Evolutionary conservation across 2,329 filamentous ascomycete species (phyloP), one percentile per base, ranked within the genome.

Genomic region (Bipolaris oryzae): DNA sequence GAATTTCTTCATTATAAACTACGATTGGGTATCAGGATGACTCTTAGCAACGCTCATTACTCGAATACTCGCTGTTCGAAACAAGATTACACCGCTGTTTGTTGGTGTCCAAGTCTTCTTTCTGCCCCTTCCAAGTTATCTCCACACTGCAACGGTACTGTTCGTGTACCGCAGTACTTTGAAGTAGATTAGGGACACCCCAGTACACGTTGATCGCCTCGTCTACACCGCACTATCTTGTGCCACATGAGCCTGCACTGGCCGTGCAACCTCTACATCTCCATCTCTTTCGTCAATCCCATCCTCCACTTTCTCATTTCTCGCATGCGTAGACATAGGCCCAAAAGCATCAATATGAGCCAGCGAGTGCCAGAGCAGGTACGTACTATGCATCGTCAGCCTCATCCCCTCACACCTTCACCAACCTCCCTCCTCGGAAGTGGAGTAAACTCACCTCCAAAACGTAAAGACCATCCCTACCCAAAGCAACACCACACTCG

Each of bases 401-500:
- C 25, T 10, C 25, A 10, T 10, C 25, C 5, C 10, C 25, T 10
- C 7, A 10, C 5, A 6, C 25, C 25, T 3, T 25, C 5, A 3
- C 7, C 25, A n/a, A n/a, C 6, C 7, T 11, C 34, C 5, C 10
- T 7, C 6, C 1, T 25, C 23, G 6, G 23, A 25, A 25, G 23
- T 25, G 23, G 23, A 7, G 23, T 25, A 25, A 25, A 25, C 60
- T 43, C 60, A 81, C 79, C 79, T 81, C 5, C 77, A 77, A 53
- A 83, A 75, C 0, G 82, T 81, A 15, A 75, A 77, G 1, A 83
- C 55, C 64, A 79, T 78, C 0, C 83, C 84, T 0, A 79, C 73
- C 84, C 84, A 86, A 15, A 82, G 63, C 20, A 85, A 80, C 0
- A 85, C 81, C 3, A 81, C 78, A 37, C 80, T 80, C 1, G 82